Percentiles rank a stretch among this genome's conserved stretches.
These are phyloP conservation scores for Hordeum pubiflorum DNA, from an alignment of 202 grass and related monocot genomes.

Conservation along the genomic window DNA sequence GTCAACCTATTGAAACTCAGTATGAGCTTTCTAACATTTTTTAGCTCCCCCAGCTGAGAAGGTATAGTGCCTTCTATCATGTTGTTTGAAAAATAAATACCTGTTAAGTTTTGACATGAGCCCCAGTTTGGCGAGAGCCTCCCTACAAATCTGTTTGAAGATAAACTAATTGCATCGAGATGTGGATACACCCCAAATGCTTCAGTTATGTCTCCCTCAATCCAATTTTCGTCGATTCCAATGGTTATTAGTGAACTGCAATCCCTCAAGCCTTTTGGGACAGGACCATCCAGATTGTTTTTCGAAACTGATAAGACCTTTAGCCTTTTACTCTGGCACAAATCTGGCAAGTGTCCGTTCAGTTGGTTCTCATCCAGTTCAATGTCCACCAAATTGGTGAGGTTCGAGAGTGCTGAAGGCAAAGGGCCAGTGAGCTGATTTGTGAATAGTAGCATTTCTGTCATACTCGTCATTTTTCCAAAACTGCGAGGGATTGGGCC, in stretches of 20 bases:
- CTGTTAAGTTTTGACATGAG: slow-evolving; percentile 30
- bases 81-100: slow-evolving; percentile 39
- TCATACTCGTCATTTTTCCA: background rate
- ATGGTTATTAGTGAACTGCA: background rate
- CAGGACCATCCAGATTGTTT: slow-evolving; percentile 26
- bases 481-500: background rate
- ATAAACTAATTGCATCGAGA: background rate
- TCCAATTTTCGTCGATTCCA: background rate
- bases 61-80: slow-evolving; percentile 48
- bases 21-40: slow-evolving; percentile 9
- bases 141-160: background rate
- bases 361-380: background rate
- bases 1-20: slow-evolving; percentile 34
- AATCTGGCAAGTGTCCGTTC: background rate
- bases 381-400: background rate
- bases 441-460: background rate
- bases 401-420: background rate
- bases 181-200: slow-evolving; percentile 3
- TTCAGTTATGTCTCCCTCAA: background rate
- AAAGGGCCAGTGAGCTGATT: background rate
- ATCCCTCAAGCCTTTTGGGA: background rate
- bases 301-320: background rate
- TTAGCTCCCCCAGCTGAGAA: slow-evolving; percentile 24
- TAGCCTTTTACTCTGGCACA: background rate
- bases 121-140: background rate